These are phyloP conservation scores for Tylopilus sp. DNA, from an alignment of 768 basidiomycete species.

Conservation along the genomic window DNA sequence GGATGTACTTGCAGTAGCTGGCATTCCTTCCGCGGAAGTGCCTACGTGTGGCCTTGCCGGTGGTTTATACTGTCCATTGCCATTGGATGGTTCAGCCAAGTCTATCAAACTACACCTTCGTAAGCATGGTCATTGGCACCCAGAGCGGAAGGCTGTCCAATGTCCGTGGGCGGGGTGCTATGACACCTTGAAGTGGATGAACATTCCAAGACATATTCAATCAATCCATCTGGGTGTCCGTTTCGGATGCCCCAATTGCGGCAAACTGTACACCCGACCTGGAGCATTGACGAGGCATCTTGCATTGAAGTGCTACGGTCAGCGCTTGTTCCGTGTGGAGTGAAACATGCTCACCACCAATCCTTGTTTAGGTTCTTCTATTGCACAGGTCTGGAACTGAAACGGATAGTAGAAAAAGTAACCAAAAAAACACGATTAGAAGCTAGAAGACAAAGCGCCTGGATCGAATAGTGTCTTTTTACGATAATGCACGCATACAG, in stretches of 20 bases:
- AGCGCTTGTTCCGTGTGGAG: not conserved
- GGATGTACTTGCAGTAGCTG: not conserved
- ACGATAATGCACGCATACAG: too few species aligned
- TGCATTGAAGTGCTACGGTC: slow-evolving; percentile 7
- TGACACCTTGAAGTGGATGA: slow-evolving; percentile 11
- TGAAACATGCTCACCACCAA: not conserved
- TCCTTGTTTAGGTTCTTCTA: not conserved
- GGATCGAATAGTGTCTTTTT: too few species aligned
- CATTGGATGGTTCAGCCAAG: not conserved
- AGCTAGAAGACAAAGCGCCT: too few species aligned
- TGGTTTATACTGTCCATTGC: not conserved
- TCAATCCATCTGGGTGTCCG: slow-evolving; percentile 13
- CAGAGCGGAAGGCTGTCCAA: not conserved
- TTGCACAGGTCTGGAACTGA: not conserved
- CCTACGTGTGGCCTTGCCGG: slow-evolving; percentile 7
- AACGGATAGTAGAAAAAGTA: not conserved
- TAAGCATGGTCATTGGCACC: slow-evolving; percentile 12
- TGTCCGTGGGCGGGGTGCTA: slow-evolving; percentile 17
- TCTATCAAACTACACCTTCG: slow-evolving; percentile 15
- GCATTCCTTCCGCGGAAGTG: not conserved
- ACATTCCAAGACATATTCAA: slow-evolving; percentile 12
- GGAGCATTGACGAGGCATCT: slow-evolving; percentile 2
- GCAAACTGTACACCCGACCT: slow-evolving; percentile 5
- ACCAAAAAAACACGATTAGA: too few species aligned
- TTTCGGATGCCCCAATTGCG: slow-evolving; percentile 5